Base-by-base conservation (phyloP, 805 yeast genomes). In the Pichia sporocuriosa region DNA sequence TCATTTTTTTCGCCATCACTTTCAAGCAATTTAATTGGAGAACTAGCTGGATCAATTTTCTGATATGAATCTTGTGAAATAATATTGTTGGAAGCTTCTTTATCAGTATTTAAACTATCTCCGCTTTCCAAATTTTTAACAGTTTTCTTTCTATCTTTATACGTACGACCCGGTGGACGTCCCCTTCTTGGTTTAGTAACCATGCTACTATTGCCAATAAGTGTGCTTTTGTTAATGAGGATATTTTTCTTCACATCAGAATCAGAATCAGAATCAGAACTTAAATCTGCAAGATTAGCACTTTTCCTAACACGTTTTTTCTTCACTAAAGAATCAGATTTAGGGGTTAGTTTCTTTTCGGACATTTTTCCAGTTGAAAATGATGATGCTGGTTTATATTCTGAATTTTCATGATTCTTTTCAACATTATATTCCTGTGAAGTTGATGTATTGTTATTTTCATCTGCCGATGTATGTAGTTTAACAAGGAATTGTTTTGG, bases 11-110 rank as follows among this genome's bases (percentile, higher is more conserved):
- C 32, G 19, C 32, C 28, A 23, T 42, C 39, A 24, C 35, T 27
- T 30, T 26, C 32, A 26, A 28, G 32, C 19, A 39, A 16, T 39
- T 39, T 39, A 4, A 35, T 35, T 9, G 44, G 40, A 4, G 40
- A 35, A 6, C 25, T 33, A 25, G n/a, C n/a, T n/a, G n/a, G n/a
- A n/a, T 35, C 37, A 11, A 24, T 16, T 7, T 22, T 22, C 12
- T 21, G 20, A 27, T 32, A 37, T 11, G 45, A 42, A 16, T 42
- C 45, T 22, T 37, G 45, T 3, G 42, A 34, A 13, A 37, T n/a
- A n/a, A 32, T 19, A 15, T 37, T 32, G 15, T n/a, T n/a, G 3
- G n/a, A n/a, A n/a, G n/a, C n/a, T n/a, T 31, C 24, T 10, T 7
- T 3, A n/a, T 13, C 16, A 9, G 21, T 27, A 12, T 28, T 24